Percentiles rank a stretch among this genome's conserved stretches.
phyloP scores from a whole-genome alignment of 139 green algal genomes.

The Chlorella vulgaris region DNA sequence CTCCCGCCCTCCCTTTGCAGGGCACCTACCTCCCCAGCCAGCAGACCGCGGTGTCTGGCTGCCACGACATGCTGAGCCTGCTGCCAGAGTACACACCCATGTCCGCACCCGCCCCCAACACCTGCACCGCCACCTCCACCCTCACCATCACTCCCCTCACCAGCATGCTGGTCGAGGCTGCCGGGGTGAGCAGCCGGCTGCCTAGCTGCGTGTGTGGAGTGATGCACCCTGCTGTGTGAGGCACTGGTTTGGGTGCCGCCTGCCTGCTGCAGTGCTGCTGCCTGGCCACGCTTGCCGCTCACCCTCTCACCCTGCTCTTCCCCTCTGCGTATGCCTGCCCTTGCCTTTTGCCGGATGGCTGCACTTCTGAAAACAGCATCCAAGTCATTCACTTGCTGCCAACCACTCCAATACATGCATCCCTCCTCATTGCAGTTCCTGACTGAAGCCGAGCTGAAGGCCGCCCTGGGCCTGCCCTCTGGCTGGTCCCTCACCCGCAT shows the following conservation, averaged over 20 bases:
- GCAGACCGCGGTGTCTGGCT: background rate
- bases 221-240: background rate
- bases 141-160: constrained; percentile 14
- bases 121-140: background rate
- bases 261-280: no score
- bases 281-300: no score
- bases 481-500: background rate
- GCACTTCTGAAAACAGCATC: no score
- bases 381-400: no score
- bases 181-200: background rate
- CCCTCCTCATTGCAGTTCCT: background rate
- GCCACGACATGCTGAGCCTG: constrained; percentile 19
- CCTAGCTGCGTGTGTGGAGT: background rate
- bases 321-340: background rate
- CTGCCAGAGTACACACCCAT: background rate
- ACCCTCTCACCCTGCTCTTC: no score
- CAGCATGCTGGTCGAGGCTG: constrained; percentile 1
- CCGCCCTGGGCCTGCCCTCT: constrained; percentile 10
- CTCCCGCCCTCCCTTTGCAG: background rate
- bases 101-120: background rate
- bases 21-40: background rate
- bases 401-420: no score
- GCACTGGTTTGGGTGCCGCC: no score
- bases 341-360: background rate
- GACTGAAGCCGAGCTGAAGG: constrained; percentile 5